Percentiles rank a stretch among this genome's conserved stretches.
These are phyloP conservation scores for Oryza australiensis DNA, from an alignment of 176 grass and related monocot species.

Conservation along the genomic window DNA sequence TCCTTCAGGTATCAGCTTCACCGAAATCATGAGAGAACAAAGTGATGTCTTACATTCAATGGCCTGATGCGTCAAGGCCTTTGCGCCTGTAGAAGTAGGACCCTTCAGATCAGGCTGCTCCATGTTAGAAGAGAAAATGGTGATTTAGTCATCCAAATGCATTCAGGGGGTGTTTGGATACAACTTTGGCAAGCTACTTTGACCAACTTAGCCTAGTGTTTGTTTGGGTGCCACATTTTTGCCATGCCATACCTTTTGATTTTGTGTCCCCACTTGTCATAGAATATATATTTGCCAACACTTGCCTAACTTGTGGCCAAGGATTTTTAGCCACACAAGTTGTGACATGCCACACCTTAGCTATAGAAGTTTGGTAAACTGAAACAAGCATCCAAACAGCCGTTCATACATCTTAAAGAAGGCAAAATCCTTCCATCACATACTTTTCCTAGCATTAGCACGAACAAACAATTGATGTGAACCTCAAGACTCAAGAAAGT, in stretches of 20 bases:
- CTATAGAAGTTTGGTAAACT: too few relatives aligned
- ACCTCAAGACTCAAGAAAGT: background rate
- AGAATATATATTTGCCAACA: too few relatives aligned
- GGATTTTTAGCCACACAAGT: too few relatives aligned
- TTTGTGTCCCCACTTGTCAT: too few relatives aligned
- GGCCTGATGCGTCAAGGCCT: background rate
- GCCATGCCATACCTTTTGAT: too few relatives aligned
- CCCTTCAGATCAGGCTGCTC: background rate
- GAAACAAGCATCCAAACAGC: too few relatives aligned
- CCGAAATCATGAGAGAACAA: background rate
- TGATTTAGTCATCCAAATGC: constrained; percentile 8
- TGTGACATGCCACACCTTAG: too few relatives aligned
- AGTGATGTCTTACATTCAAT: background rate
- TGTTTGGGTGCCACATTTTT: too few relatives aligned
- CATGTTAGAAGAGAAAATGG: constrained; percentile 19
- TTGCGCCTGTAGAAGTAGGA: constrained; percentile 2
- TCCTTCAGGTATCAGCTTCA: constrained; percentile 3
- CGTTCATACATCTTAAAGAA: background rate
- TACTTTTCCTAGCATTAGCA: background rate
- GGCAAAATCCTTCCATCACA: background rate
- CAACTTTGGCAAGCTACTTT: too few relatives aligned
- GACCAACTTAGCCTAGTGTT: too few relatives aligned
- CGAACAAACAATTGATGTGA: background rate
- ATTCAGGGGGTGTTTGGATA: too few relatives aligned
- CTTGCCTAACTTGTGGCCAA: too few relatives aligned